Percentiles rank a stretch among this genome's conserved stretches.
Conservation (phyloP, 345 rosid species). For the Camelina sativa region DNA sequence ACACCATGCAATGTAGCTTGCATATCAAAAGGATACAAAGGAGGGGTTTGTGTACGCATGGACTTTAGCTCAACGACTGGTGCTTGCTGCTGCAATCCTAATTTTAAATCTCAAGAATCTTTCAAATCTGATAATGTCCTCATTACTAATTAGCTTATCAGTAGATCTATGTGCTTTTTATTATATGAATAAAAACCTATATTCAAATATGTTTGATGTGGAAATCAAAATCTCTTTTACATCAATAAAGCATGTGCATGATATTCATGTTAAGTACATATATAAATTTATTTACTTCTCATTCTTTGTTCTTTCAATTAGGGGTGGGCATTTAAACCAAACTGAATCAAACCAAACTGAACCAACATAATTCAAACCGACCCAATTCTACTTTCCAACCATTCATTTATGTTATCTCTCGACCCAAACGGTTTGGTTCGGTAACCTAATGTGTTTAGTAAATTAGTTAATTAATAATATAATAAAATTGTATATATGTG, state of each 20-base stretch:
- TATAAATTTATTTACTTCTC: too few relatives aligned
- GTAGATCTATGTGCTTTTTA: background rate
- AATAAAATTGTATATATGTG: too few relatives aligned
- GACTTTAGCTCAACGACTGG: background rate
- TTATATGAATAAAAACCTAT: background rate
- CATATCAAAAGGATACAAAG: conserved; percentile 27
- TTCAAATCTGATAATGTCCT: background rate
- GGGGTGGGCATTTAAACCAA: too few relatives aligned
- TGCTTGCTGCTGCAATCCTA: conserved; percentile 31
- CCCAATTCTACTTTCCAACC: too few relatives aligned
- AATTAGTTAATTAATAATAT: too few relatives aligned
- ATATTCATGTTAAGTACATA: too few relatives aligned
- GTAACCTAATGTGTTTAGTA: too few relatives aligned
- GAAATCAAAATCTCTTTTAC: background rate
- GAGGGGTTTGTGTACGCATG: conserved; percentile 26
- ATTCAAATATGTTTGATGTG: background rate
- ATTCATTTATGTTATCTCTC: too few relatives aligned
- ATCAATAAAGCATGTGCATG: background rate
- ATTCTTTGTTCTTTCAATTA: too few relatives aligned
- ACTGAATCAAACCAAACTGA: too few relatives aligned
- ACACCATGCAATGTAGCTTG: conserved; percentile 3
- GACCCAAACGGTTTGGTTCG: too few relatives aligned
- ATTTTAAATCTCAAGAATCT: conserved; percentile 3
- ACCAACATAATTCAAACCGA: too few relatives aligned
- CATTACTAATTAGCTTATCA: conserved; percentile 1